A percentile compares a stretch with the other conserved stretches of the same genome.
Evolutionary conservation across 192 early-diverging fungal genomes (phyloP).

Genomic region (Backusella luteola): DNA sequence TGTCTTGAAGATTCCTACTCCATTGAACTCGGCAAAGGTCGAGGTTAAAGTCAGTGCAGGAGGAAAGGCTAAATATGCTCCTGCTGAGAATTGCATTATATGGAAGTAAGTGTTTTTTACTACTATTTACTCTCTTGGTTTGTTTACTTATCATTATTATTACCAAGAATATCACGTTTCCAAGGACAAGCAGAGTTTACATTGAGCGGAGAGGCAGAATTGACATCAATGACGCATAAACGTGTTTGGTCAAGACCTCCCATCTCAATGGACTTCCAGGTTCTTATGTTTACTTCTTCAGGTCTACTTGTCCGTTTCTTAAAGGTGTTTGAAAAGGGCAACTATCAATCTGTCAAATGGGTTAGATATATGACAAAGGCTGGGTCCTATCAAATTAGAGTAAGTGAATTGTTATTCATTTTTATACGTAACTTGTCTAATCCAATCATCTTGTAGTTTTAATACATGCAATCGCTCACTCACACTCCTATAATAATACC

Average conservation of each 20-base stretch:
- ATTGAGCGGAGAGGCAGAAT: constrained; percentile 78
- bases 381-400: constrained; percentile 40
- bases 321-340: constrained; percentile 97
- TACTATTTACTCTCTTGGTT: background rate
- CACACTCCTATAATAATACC: constrained; percentile 1
- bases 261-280: constrained; percentile 91
- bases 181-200: constrained; percentile 87
- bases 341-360: constrained; percentile 98
- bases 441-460: background rate
- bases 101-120: constrained; percentile 77
- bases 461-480: background rate
- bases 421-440: background rate
- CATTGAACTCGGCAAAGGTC: constrained; percentile 83
- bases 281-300: constrained; percentile 96
- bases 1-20: constrained; percentile 84
- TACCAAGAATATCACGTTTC: constrained; percentile 80
- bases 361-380: constrained; percentile 98
- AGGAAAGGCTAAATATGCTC: constrained; percentile 95
- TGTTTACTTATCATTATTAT: background rate
- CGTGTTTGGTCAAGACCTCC: constrained; percentile 94
- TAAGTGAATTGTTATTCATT: background rate
- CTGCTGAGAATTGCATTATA: constrained; percentile 88
- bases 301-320: constrained; percentile 95
- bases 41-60: constrained; percentile 69
- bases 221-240: constrained; percentile 81